These are phyloP conservation scores for Kwoniella pini DNA, from an alignment of 768 basidiomycete species.

Conservation along the genomic window DNA sequence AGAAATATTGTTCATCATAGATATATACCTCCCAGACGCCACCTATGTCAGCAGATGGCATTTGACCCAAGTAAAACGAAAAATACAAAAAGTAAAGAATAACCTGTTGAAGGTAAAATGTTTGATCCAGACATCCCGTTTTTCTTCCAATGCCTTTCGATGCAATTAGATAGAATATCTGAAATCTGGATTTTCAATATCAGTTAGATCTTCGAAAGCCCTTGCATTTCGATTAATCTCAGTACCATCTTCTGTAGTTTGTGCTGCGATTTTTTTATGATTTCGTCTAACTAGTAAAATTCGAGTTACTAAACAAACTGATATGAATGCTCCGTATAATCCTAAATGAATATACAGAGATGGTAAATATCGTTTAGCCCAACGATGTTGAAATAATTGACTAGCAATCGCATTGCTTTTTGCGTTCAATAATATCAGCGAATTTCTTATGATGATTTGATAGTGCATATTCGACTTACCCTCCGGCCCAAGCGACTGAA, in stretches of 20 bases:
- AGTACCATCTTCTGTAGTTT: conserved; percentile 2
- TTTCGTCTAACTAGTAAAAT: conserved; percentile 13
- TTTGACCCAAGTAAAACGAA: too few relatives aligned
- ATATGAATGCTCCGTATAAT: conserved; percentile 14
- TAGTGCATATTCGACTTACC: conserved; percentile 58
- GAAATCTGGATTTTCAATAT: conserved; percentile 40
- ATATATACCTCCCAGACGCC: too few relatives aligned
- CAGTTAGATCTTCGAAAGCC: conserved; percentile 33
- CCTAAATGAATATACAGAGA: conserved; percentile 18
- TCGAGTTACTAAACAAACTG: conserved; percentile 10
- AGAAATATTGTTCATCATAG: too few relatives aligned
- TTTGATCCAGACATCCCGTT: not conserved
- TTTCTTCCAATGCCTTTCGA: not conserved
- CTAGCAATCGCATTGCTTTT: conserved; percentile 31
- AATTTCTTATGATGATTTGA: not conserved
- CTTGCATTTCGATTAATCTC: conserved; percentile 4
- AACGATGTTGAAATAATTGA: conserved; percentile 60
- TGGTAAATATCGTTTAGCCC: conserved; percentile 58
- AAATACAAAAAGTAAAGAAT: not conserved
- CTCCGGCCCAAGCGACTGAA: conserved; percentile 60
- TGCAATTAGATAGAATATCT: conserved; percentile 16
- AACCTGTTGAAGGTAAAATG: not conserved
- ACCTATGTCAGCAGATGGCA: too few relatives aligned
- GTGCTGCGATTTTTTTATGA: conserved; percentile 16
- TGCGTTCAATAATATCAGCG: too few relatives aligned